phyloP scores from a whole-genome alignment of 331 rosid genomes.

The Stylosanthes scabra region DNA sequence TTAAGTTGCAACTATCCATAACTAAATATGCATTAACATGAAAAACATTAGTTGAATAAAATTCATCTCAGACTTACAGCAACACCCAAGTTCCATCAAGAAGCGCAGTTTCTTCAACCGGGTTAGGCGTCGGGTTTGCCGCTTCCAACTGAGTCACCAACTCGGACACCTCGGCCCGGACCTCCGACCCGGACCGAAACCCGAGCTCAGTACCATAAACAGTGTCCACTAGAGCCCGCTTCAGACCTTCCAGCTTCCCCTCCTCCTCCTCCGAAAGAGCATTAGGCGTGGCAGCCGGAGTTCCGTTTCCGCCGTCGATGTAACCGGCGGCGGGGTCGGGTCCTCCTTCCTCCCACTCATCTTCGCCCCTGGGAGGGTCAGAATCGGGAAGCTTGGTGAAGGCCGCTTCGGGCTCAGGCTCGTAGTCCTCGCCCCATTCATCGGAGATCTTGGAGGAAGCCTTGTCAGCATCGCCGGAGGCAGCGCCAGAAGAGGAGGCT shows the following conservation, averaged over 20 bases:
- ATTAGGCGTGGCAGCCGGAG: slow-evolving; percentile 28
- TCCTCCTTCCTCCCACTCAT: slow-evolving; percentile 71
- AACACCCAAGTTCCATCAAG: slow-evolving; percentile 91
- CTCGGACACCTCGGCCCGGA: slow-evolving; percentile 89
- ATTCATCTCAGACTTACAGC: slow-evolving; percentile 66
- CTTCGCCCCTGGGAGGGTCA: slow-evolving; percentile 81
- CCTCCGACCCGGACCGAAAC: slow-evolving; percentile 76
- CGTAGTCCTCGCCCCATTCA: slow-evolving; percentile 79
- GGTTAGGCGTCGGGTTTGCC: slow-evolving; percentile 72
- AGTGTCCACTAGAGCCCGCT: slow-evolving; percentile 81
- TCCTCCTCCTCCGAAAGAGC: slow-evolving; percentile 33
- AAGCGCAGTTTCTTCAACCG: slow-evolving; percentile 68
- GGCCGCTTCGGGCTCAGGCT: slow-evolving; percentile 52
- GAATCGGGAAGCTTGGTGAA: slow-evolving; percentile 52
- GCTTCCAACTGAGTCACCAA: slow-evolving; percentile 91
- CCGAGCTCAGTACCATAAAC: slow-evolving; percentile 88
- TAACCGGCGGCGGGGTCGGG: slow-evolving; percentile 24
- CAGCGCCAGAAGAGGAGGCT: slow-evolving; percentile 47
- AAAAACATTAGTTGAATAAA: slow-evolving; percentile 17
- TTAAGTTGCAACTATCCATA: background rate
- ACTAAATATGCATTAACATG: background rate
- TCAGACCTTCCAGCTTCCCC: slow-evolving; percentile 60
- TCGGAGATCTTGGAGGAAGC: slow-evolving; percentile 53
- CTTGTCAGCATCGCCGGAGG: slow-evolving; percentile 39
- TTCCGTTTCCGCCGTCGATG: slow-evolving; percentile 54